These are phyloP conservation scores for Hanseniaspora meyeri DNA, from an alignment of 805 yeast species.

Conservation along the genomic window DNA sequence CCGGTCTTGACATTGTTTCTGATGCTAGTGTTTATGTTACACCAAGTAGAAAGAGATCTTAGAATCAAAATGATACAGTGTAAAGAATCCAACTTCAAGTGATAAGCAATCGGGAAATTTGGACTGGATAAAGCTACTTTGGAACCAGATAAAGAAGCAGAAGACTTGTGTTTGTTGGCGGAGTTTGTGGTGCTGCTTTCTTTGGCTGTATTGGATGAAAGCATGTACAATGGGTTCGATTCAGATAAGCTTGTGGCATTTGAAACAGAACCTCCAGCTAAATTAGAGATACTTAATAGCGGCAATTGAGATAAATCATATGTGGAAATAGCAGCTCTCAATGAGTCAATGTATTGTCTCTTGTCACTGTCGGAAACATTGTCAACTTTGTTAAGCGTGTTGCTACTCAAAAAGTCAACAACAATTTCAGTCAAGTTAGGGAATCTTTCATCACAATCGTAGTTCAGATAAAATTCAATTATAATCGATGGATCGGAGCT, in stretches of 20 bases:
- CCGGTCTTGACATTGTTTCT: not conserved
- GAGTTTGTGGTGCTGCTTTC: conserved; percentile 16
- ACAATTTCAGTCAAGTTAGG: conserved; percentile 78
- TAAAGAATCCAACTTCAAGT: conserved; percentile 69
- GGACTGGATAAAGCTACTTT: conserved; percentile 17
- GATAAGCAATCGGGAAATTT: conserved; percentile 66
- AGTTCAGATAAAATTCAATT: conserved; percentile 85
- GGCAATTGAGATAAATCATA: conserved; percentile 67
- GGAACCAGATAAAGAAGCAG: not conserved
- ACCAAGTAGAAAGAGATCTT: conserved; percentile 74
- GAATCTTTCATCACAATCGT: conserved; percentile 76
- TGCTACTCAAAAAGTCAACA: conserved; percentile 57
- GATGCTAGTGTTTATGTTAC: conserved; percentile 39
- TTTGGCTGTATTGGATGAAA: conserved; percentile 18
- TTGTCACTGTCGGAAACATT: conserved; percentile 54
- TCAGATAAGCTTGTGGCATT: conserved; percentile 20
- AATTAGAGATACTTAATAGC: conserved; percentile 55
- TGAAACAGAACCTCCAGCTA: conserved; percentile 26
- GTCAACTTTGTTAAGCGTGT: conserved; percentile 58
- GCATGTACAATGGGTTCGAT: conserved; percentile 13
- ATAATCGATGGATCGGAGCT: conserved; percentile 82
- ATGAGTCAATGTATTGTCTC: conserved; percentile 39
- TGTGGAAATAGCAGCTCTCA: conserved; percentile 50
- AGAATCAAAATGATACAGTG: conserved; percentile 71
- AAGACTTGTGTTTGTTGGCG: not conserved